Conservation (phyloP, 2,329 filamentous ascomycete genomes). For the Metarhizium sp. region DNA sequence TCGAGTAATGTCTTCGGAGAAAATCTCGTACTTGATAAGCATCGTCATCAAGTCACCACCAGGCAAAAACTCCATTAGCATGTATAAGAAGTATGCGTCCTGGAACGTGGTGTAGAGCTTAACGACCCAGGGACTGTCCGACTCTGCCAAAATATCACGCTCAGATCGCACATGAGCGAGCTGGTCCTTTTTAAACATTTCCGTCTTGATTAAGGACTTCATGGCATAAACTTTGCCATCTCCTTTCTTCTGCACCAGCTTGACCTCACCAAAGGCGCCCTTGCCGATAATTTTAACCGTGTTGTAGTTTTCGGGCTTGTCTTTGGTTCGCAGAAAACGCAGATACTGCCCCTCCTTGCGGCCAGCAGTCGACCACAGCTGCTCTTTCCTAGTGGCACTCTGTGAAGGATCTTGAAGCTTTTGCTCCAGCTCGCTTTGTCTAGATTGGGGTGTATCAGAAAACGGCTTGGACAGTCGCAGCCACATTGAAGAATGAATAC, state of each 20-base stretch:
- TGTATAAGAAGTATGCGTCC: conserved; percentile 91
- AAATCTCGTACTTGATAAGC: conserved; percentile 99
- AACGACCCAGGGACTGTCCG: conserved; percentile 98
- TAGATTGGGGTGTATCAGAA: conserved; percentile 24
- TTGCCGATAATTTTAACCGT: conserved; percentile 98
- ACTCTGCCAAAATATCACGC: conserved; percentile 94
- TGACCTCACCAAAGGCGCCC: conserved; percentile 96
- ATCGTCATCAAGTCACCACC: conserved; percentile 99
- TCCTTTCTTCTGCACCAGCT: conserved; percentile 90
- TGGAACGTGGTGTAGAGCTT: conserved; percentile 98
- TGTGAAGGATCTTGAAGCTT: conserved; percentile 71
- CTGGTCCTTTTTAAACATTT: conserved; percentile 99
- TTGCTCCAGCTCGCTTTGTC: conserved; percentile 85
- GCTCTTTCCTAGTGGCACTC: conserved; percentile 66
- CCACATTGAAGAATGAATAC: background rate
- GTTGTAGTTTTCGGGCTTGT: conserved; percentile 87
- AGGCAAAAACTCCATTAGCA: conserved; percentile 98
- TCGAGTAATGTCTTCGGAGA: conserved; percentile 94
- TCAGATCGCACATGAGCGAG: conserved; percentile 94
- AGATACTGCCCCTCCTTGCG: conserved; percentile 88
- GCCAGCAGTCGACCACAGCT: conserved; percentile 75
- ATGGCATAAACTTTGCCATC: conserved; percentile 97
- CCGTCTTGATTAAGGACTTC: conserved; percentile 96
- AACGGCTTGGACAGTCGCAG: background rate
- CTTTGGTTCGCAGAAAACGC: conserved; percentile 86